phyloP scores from a whole-genome alignment of 140 eudicot species.

The Senecio squalidus region DNA sequence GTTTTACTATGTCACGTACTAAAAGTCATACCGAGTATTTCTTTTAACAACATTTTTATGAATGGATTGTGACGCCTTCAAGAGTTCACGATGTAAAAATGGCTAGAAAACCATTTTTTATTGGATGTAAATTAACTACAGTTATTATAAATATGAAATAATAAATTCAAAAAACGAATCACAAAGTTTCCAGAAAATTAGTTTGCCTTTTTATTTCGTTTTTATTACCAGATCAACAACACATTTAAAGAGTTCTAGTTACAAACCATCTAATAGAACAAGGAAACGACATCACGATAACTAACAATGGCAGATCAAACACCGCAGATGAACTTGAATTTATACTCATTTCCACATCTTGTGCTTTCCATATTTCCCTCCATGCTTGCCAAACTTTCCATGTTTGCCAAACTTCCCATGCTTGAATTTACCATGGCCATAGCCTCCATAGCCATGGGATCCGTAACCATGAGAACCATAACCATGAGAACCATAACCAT shows the following conservation, averaged over 20 bases:
- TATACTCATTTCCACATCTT: slow-evolving; percentile 28
- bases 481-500: slow-evolving; percentile 23
- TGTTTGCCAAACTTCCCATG: slow-evolving; percentile 36
- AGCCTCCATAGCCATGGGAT: slow-evolving; percentile 33
- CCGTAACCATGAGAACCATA: slow-evolving; percentile 21
- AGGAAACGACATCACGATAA: slow-evolving; percentile 9
- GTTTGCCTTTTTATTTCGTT: slow-evolving; percentile 13
- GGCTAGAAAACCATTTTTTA: background rate
- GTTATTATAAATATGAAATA: too few relatives aligned
- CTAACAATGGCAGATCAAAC: background rate
- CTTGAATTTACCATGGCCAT: slow-evolving; percentile 42
- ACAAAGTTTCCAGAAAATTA: background rate
- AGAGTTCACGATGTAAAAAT: too few relatives aligned
- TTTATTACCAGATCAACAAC: slow-evolving; percentile 13
- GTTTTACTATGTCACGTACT: too few relatives aligned
- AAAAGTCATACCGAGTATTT: too few relatives aligned
- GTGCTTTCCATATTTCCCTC: slow-evolving; percentile 27
- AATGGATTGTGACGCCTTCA: too few relatives aligned
- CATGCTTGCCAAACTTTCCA: slow-evolving; percentile 32
- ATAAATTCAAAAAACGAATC: background rate
- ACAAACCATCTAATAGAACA: slow-evolving; percentile 14
- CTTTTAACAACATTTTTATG: too few relatives aligned
- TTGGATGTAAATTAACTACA: too few relatives aligned
- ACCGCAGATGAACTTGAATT: background rate
- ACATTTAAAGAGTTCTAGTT: background rate